Evolutionary conservation across 192 early-diverging fungal species (phyloP).

Genomic region (Allomyces arbusculus): DNA sequence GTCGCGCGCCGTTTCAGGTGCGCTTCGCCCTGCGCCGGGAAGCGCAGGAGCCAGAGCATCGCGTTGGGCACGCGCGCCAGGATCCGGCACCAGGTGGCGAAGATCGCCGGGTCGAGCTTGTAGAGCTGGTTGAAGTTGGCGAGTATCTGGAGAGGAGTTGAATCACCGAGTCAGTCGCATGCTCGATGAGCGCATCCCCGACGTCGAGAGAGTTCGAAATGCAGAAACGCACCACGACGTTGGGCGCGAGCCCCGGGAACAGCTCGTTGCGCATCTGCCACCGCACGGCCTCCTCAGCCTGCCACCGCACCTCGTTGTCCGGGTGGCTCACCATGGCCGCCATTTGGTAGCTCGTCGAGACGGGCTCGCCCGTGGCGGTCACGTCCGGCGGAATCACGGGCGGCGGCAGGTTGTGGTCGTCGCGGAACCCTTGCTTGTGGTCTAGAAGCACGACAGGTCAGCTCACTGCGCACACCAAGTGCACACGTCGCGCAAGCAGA

Average conservation of each 20-base stretch:
- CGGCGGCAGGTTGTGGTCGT: constrained; percentile 36
- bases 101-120: constrained; percentile 81
- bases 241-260: constrained; percentile 50
- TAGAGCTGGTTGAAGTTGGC: constrained; percentile 95
- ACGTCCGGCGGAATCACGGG: constrained; percentile 6
- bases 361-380: constrained; percentile 9
- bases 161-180: no score
- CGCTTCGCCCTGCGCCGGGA: constrained; percentile 67
- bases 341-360: constrained; percentile 1
- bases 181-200: no score
- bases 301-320: constrained; percentile 31
- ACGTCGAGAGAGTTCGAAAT: no score
- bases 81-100: constrained; percentile 67
- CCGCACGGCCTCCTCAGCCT: constrained; percentile 53
- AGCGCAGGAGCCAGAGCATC: constrained; percentile 77
- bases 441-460: constrained; percentile 14
- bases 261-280: constrained; percentile 68
- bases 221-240: constrained; percentile 35
- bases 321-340: constrained; percentile 4
- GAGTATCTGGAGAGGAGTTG: constrained; percentile 36
- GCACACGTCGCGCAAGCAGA: no score
- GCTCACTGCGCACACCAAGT: no score
- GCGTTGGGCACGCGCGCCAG: constrained; percentile 58
- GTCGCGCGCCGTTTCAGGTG: constrained; percentile 47
- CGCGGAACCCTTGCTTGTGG: constrained; percentile 76